Evolutionary conservation across 2,329 filamentous ascomycete species (phyloP).

Genomic region (Trichoderma hamatum): DNA sequence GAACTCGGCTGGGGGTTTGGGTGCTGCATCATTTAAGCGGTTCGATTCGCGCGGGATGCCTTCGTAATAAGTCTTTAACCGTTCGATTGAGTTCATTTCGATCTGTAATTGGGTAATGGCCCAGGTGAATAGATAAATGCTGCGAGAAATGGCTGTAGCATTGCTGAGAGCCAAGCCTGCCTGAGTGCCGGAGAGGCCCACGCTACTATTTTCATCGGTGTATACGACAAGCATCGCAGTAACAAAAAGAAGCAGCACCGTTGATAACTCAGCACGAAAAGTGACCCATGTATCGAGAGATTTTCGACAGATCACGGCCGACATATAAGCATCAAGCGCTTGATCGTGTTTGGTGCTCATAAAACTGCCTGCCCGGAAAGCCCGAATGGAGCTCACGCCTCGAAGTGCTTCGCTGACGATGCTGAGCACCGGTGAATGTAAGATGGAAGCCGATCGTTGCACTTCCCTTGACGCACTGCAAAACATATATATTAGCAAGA

Average conservation of each 20-base stretch:
- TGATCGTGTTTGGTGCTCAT: not conserved
- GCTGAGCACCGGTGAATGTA: not conserved
- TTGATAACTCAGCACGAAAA: not conserved
- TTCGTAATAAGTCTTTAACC: not conserved
- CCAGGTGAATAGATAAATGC: not conserved
- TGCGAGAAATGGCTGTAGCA: not conserved
- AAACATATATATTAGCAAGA: too few species aligned
- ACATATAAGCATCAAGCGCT: conserved; percentile 1
- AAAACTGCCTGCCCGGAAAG: not conserved
- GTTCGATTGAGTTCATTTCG: conserved; percentile 1
- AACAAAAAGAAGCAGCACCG: not conserved
- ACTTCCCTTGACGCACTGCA: not conserved
- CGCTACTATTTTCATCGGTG: not conserved
- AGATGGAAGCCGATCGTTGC: not conserved
- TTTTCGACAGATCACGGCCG: not conserved
- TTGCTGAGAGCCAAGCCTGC: not conserved
- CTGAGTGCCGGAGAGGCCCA: not conserved
- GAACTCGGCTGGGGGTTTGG: too few species aligned
- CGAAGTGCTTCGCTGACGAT: conserved; percentile 6
- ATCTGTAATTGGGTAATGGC: not conserved
- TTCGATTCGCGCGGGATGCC: not conserved
- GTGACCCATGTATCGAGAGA: not conserved
- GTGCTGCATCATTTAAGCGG: too few species aligned
- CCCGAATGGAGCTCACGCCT: not conserved
- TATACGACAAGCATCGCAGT: not conserved